Evolutionary conservation across 2,329 filamentous ascomycete species (phyloP).

Genomic region (Berkeleyomyces basicola): DNA sequence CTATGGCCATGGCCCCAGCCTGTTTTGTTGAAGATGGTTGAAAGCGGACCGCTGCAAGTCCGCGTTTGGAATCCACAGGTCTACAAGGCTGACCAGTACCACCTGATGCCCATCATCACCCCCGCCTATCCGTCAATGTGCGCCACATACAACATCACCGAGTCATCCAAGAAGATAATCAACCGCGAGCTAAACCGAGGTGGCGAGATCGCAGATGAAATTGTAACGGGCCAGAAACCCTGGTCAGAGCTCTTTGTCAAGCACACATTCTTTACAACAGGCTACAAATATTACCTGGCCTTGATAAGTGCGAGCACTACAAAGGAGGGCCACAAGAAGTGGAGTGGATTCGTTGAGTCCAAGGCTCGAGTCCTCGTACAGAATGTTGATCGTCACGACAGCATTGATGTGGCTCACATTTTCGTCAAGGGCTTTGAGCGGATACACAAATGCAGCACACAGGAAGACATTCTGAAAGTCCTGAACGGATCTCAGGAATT

Average conservation of each 20-base stretch:
- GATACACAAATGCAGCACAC: conserved; percentile 50
- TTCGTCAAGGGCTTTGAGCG: conserved; percentile 90
- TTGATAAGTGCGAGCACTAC: conserved; percentile 69
- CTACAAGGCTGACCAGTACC: conserved; percentile 64
- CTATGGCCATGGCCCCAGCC: conserved; percentile 90
- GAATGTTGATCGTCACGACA: conserved; percentile 62
- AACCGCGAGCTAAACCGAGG: conserved; percentile 67
- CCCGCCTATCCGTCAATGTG: conserved; percentile 97
- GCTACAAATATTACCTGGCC: conserved; percentile 90
- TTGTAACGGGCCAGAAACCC: conserved; percentile 55
- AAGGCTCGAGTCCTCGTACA: conserved; percentile 76
- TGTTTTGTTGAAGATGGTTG: conserved; percentile 77
- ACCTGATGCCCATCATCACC: conserved; percentile 96
- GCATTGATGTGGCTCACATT: conserved; percentile 69
- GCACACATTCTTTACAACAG: conserved; percentile 83
- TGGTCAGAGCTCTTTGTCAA: conserved; percentile 85
- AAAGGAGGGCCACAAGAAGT: conserved; percentile 70
- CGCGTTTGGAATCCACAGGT: conserved; percentile 91
- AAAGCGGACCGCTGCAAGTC: conserved; percentile 63
- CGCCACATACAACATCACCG: conserved; percentile 82
- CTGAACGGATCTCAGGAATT: conserved; percentile 36
- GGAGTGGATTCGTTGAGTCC: conserved; percentile 86
- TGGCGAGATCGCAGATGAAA: conserved; percentile 59
- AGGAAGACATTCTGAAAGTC: conserved; percentile 33
- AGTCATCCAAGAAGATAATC: conserved; percentile 73